phyloP scores from a whole-genome alignment of 2,329 filamentous ascomycete genomes.

The Aurifilum marmelostoma region DNA sequence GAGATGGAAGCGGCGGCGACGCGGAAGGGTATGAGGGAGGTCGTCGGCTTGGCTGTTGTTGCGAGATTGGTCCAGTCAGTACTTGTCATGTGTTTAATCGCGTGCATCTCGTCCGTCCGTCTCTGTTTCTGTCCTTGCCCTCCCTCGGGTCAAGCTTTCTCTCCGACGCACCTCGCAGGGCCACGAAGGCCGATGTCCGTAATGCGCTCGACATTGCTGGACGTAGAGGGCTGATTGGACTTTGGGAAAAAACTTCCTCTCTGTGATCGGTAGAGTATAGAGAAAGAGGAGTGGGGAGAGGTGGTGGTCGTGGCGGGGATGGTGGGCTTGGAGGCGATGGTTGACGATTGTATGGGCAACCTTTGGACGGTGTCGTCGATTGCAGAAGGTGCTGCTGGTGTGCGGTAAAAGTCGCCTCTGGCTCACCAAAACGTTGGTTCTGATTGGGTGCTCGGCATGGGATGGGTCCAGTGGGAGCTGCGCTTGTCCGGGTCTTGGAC shows the following conservation, averaged over 20 bases:
- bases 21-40: constrained; percentile 65
- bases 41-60: constrained; percentile 65
- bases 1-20: constrained; percentile 67
- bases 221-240: background rate
- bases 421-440: constrained; percentile 23
- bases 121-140: background rate
- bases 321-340: background rate
- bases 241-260: background rate
- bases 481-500: constrained; percentile 15
- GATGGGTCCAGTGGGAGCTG: background rate
- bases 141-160: background rate
- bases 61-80: constrained; percentile 30
- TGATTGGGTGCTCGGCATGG: constrained; percentile 22
- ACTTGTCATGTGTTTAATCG: background rate
- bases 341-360: constrained; percentile 1
- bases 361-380: constrained; percentile 10
- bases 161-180: constrained; percentile 52
- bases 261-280: background rate
- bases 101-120: background rate
- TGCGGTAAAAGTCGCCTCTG: constrained; percentile 26
- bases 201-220: constrained; percentile 51
- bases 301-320: background rate
- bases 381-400: constrained; percentile 4
- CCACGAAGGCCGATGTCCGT: constrained; percentile 56
- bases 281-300: constrained; percentile 14